Evolutionary conservation across 169 alveolate genomes (phyloP), one percentile per base, ranked within the genome.

Genomic region (Plasmodium inui): DNA sequence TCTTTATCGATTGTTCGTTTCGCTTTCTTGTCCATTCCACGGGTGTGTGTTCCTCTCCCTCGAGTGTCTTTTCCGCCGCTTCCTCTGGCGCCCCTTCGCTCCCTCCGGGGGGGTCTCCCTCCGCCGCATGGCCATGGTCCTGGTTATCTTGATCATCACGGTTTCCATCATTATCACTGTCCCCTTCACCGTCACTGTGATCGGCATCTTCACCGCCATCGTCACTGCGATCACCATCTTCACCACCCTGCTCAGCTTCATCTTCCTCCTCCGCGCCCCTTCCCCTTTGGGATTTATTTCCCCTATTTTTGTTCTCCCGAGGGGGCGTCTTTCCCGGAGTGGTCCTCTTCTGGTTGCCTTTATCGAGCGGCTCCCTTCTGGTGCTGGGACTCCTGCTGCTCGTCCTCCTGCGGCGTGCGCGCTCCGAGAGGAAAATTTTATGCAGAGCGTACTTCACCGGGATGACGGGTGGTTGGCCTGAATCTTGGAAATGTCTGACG

Each of bases 391-490:
- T 82, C 0, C 83, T 37, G 14, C 32, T 46, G 14, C 19, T 50
- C 4, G 17, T 26, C 67, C 28, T 80, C 9, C 30, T 50, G 14
- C 46, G 22, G 9, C 26, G 12, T 17, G n/a, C 14, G 12, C 80
- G 28, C 80, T 88, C 94, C 30, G 89, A 50, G 41, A 78, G 19
- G 46, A 88, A 88, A 19, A 88, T 55, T 57, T 78, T 88, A 37
- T 88, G 86, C 2, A 88, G n/a, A 3, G 94, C 94, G 80, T 88
- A 88, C 71, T 88, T 88, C 26, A 88, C 19, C 8, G 94, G 94
- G 19, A 88, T 81, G 41, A 39, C 93, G 10, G 41, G n/a, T 1
- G 83, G 71, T 37, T 88, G 82, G 4, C 32, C 71, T 0, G 88
- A 34, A 39, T 88, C 67, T 76, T 46, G 44, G 32, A 46, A 4